phyloP scores from a whole-genome alignment of 345 rosid species.

The Corchorus olitorius region DNA sequence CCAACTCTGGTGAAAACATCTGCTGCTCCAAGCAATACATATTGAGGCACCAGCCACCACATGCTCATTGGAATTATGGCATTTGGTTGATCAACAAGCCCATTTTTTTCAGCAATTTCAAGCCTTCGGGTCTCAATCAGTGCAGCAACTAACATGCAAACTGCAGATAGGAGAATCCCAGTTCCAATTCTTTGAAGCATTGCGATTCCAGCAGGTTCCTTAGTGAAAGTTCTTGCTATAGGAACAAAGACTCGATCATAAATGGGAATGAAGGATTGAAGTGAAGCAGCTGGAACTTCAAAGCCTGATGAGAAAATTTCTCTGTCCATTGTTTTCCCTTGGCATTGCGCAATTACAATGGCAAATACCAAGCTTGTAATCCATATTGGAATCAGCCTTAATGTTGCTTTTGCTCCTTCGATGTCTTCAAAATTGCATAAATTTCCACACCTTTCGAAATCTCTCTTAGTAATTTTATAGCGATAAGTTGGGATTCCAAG shows the following conservation, averaged over 20 bases:
- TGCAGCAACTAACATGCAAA: conserved; percentile 32
- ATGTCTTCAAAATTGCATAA: conserved; percentile 37
- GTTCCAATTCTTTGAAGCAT: conserved; percentile 41
- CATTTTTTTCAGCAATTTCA: conserved; percentile 27
- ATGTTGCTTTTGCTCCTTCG: conserved; percentile 53
- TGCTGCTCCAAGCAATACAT: conserved; percentile 30
- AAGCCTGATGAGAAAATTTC: conserved; percentile 35
- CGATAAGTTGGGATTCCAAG: conserved; percentile 33
- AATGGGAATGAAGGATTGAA: conserved; percentile 57
- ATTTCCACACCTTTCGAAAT: conserved; percentile 25
- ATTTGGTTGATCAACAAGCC: conserved; percentile 22
- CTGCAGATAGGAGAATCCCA: conserved; percentile 38
- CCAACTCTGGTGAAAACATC: conserved; percentile 39
- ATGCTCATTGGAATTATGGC: conserved; percentile 35
- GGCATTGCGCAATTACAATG: conserved; percentile 52
- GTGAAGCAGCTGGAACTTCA: conserved; percentile 59
- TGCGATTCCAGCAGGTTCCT: conserved; percentile 37
- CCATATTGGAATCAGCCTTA: conserved; percentile 58
- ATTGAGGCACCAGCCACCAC: conserved; percentile 41
- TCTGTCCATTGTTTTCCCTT: conserved; percentile 64
- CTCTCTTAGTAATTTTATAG: conserved; percentile 11
- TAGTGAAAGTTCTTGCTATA: conserved; percentile 35
- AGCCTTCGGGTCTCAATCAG: conserved; percentile 41
- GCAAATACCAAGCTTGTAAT: conserved; percentile 49
- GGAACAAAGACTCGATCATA: conserved; percentile 59